Conservation (phyloP, 2,329 filamentous ascomycete genomes). For the Alternaria longipes region DNA sequence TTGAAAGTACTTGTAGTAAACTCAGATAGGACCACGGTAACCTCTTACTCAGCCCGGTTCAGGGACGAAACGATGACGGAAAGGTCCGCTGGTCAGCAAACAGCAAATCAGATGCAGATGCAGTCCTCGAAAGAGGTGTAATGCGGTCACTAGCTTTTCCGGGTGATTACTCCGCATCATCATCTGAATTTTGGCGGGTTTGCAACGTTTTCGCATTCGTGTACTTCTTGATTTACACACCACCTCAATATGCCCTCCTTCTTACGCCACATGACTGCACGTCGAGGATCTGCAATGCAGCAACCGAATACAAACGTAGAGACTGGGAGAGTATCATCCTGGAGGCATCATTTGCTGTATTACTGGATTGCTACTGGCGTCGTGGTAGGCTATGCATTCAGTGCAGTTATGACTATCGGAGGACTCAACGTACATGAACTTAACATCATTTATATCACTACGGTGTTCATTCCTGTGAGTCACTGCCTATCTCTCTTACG, state of each 20-base stretch:
- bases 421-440: background rate
- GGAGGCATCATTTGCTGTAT: background rate
- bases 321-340: background rate
- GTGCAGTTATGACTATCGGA: background rate
- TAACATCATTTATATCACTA: background rate
- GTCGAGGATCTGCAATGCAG: background rate
- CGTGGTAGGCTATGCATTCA: background rate
- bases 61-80: background rate
- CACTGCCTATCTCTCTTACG: background rate
- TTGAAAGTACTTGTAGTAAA: no score
- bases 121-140: background rate
- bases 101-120: background rate
- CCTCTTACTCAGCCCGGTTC: background rate
- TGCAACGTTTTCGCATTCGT: background rate
- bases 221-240: background rate
- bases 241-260: background rate
- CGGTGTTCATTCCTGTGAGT: constrained; percentile 2
- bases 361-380: constrained; percentile 1
- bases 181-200: background rate
- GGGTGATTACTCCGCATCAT: background rate
- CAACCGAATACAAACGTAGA: background rate
- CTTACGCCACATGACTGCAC: background rate
- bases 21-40: background rate
- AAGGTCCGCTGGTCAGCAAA: background rate
- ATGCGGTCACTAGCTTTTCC: background rate